Percentiles rank a stretch among this genome's conserved stretches.
Conservation (phyloP, 495 filamentous ascomycete genomes). For the Podospora comata region DNA sequence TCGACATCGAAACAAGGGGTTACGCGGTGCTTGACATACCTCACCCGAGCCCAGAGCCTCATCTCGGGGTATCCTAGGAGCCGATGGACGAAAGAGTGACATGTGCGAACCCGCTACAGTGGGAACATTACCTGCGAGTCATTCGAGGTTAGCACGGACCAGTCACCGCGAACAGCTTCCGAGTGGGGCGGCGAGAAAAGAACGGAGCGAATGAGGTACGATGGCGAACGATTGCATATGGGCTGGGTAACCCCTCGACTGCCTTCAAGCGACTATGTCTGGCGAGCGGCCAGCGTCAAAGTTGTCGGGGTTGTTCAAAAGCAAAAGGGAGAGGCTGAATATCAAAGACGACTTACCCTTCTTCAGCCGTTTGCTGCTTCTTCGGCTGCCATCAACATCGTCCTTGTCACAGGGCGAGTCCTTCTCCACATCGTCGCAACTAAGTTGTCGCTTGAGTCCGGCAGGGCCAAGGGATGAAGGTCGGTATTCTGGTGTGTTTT, state of each 20-base stretch:
- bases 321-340: background rate
- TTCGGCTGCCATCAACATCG: constrained; percentile 72
- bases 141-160: constrained; percentile 38
- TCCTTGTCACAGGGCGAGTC: constrained; percentile 60
- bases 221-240: background rate
- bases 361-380: constrained; percentile 81
- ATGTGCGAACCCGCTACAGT: constrained; percentile 96
- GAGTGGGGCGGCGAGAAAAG: constrained; percentile 6
- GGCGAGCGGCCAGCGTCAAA: background rate
- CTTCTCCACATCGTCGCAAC: constrained; percentile 64
- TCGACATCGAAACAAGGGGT: background rate
- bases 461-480: constrained; percentile 50
- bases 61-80: constrained; percentile 65
- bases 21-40: constrained; percentile 45
- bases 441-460: constrained; percentile 76
- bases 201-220: background rate
- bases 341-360: constrained; percentile 62
- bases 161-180: constrained; percentile 17
- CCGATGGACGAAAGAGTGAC: constrained; percentile 83
- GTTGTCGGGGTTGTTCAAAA: background rate
- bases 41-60: constrained; percentile 69
- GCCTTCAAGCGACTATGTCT: background rate
- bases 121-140: constrained; percentile 68
- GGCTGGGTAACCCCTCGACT: background rate
- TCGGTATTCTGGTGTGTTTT: constrained; percentile 59